A percentile compares a stretch with the other conserved stretches of the same genome.
phyloP scores from a whole-genome alignment of 2,329 filamentous ascomycete genomes.

The Sporothrix protearum region DNA sequence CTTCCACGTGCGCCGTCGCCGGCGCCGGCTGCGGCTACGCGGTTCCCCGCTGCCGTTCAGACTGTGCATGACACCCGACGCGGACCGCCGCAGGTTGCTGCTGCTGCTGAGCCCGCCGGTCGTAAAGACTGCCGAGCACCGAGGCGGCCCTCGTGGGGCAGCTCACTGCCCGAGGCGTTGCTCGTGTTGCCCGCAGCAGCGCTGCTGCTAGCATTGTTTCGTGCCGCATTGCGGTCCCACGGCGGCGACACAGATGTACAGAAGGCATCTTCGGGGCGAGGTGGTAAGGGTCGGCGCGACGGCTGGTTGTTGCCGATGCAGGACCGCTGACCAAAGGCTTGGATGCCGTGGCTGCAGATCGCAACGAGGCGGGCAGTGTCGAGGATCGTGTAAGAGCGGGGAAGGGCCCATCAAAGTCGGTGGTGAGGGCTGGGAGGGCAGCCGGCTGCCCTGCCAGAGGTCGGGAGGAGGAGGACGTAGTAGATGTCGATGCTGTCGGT shows the following conservation, averaged over 20 bases:
- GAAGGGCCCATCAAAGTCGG: constrained; percentile 31
- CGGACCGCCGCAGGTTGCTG: constrained; percentile 29
- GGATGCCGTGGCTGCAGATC: background rate
- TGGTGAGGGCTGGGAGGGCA: background rate
- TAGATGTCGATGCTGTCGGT: background rate
- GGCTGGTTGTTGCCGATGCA: background rate
- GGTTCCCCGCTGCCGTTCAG: constrained; percentile 44
- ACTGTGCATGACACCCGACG: constrained; percentile 29
- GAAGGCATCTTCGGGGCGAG: constrained; percentile 82
- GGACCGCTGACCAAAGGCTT: constrained; percentile 29
- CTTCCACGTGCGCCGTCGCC: constrained; percentile 77
- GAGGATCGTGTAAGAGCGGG: constrained; percentile 40
- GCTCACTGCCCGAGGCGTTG: constrained; percentile 13
- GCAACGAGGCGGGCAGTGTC: constrained; percentile 39
- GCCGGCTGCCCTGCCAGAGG: constrained; percentile 3
- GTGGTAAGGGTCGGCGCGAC: constrained; percentile 58
- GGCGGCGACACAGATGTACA: constrained; percentile 57
- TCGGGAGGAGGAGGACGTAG: background rate
- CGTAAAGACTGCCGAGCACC: constrained; percentile 16
- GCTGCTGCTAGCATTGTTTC: background rate
- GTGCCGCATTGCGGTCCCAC: constrained; percentile 41
- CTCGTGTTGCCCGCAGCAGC: background rate
- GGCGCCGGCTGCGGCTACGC: constrained; percentile 59
- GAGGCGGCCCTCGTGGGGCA: constrained; percentile 5
- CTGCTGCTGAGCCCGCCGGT: constrained; percentile 29